Conservation (phyloP, 2,329 filamentous ascomycete genomes). For the Colletotrichum navitas region DNA sequence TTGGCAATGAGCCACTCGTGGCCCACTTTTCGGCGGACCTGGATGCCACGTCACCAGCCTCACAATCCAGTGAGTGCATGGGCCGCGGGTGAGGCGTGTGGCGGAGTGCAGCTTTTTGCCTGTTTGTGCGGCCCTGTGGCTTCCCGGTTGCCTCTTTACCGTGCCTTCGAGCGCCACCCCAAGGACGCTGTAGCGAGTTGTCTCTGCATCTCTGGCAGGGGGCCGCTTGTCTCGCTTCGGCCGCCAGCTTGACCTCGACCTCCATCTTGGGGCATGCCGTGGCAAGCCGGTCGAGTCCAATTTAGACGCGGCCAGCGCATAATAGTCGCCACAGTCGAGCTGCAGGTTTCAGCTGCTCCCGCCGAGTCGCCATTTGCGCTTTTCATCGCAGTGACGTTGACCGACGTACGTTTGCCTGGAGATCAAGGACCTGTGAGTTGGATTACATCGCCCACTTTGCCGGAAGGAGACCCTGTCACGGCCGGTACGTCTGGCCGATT, state of each 20-base stretch:
- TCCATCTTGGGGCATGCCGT: neutral
- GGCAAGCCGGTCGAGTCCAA: conserved; percentile 13
- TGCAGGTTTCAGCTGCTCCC: conserved; percentile 41
- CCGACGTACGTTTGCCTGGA: conserved; percentile 3
- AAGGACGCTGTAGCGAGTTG: conserved; percentile 26
- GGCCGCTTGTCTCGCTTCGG: conserved; percentile 24
- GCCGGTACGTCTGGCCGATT: conserved; percentile 17
- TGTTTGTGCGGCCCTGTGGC: conserved; percentile 24
- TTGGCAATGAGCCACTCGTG: conserved; percentile 38
- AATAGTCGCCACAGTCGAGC: conserved; percentile 42
- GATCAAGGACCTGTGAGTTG: neutral
- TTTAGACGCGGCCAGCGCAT: conserved; percentile 42
- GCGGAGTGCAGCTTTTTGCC: conserved; percentile 39
- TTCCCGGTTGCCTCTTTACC: conserved; percentile 37
- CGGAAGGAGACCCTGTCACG: conserved; percentile 11
- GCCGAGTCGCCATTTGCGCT: conserved; percentile 18
- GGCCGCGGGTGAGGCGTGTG: conserved; percentile 42
- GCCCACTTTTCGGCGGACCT: conserved; percentile 25
- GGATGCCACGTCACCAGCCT: conserved; percentile 44
- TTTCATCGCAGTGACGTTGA: conserved; percentile 14
- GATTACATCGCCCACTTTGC: conserved; percentile 11
- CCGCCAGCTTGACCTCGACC: neutral
- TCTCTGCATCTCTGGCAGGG: conserved; percentile 32
- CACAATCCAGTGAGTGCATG: conserved; percentile 13
- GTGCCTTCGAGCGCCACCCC: conserved; percentile 34